Base-by-base conservation (phyloP, 352 stramenopile species). In the Globisporangium spiculum region DNA sequence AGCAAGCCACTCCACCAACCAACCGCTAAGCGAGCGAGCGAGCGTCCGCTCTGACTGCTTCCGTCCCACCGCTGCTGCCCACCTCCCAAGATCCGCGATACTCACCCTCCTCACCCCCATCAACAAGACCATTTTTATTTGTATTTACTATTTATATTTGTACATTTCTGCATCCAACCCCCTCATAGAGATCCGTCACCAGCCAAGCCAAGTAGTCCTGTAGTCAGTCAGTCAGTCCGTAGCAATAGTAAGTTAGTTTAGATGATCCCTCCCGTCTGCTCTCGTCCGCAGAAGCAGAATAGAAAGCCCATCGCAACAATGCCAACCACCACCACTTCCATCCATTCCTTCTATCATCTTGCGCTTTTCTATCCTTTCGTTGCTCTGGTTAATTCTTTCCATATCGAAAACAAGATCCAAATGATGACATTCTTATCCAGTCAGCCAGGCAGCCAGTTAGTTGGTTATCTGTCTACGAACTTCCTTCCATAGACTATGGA, bases 111-210 rank as follows among this genome's bases (percentile, higher is more conserved):
- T 26, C 10, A 24, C 36, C n/a, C 14, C 14, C 57, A 24, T 10
- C 30, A 24, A 52, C 57, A 24, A 27, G 30, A 48, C 18, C 9
- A 30, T 56, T 44, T 50, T 41, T 44, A 60, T 36, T 22, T 30
- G 27, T 62, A 62, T 62, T 62, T 62, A 62, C 57, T 62, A 62
- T 62, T 62, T 62, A 62, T 62, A 41, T 62, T 50, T 58, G 52
- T 58, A 58, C 57, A 62, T 62, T 62, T 32, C 20, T 62, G 57
- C 57, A 62, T 50, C 54, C 32, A 38, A 9, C 44, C 44, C 44
- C 30, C 30, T 22, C n/a, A 27, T 55, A 30, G 50, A 55, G 50
- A 55, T 52, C 18, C 44, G 44, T 52, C 44, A 22, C 18, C 44
- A 22, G 5, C 18, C 5, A n/a, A 22, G 44, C 44, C 44, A 50